Evolutionary conservation across 345 rosid genomes (phyloP).

Genomic region (Bretschneidera sinensis): DNA sequence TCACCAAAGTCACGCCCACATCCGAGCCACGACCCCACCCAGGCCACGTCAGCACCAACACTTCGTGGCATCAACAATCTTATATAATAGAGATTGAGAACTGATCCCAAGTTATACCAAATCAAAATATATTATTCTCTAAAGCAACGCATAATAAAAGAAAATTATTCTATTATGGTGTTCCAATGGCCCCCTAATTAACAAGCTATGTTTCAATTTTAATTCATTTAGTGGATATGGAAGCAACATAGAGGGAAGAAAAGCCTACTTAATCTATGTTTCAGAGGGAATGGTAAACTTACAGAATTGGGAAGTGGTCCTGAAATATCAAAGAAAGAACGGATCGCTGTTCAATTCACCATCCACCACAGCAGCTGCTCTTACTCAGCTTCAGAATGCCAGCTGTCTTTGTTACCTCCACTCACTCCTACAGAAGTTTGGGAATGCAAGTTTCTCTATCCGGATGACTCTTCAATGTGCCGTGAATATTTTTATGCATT

Average conservation of each 20-base stretch:
- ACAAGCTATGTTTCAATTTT: conserved; percentile 1
- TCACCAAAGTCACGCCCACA: too few relatives aligned
- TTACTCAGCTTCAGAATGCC: conserved; percentile 42
- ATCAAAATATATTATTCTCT: too few relatives aligned
- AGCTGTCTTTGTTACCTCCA: conserved; percentile 60
- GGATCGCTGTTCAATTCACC: conserved; percentile 89
- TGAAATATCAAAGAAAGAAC: conserved; percentile 62
- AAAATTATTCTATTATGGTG: not conserved
- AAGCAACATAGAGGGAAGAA: conserved; percentile 39
- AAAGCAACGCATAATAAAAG: not conserved
- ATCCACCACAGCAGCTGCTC: conserved; percentile 79
- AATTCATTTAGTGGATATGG: conserved; percentile 22
- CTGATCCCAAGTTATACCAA: not conserved
- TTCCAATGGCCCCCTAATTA: not conserved
- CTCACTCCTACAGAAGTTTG: conserved; percentile 50
- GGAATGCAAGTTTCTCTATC: conserved; percentile 51
- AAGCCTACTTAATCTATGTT: conserved; percentile 57
- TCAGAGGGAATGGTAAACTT: conserved; percentile 60
- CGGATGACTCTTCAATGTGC: not conserved
- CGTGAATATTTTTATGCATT: not conserved
- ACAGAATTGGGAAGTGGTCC: conserved; percentile 58
- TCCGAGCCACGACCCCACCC: too few relatives aligned
- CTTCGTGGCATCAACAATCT: too few relatives aligned
- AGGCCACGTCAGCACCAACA: too few relatives aligned
- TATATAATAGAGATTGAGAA: not conserved